Base-by-base conservation (phyloP, 352 stramenopile genomes). In the Aphanomyces astaci region DNA sequence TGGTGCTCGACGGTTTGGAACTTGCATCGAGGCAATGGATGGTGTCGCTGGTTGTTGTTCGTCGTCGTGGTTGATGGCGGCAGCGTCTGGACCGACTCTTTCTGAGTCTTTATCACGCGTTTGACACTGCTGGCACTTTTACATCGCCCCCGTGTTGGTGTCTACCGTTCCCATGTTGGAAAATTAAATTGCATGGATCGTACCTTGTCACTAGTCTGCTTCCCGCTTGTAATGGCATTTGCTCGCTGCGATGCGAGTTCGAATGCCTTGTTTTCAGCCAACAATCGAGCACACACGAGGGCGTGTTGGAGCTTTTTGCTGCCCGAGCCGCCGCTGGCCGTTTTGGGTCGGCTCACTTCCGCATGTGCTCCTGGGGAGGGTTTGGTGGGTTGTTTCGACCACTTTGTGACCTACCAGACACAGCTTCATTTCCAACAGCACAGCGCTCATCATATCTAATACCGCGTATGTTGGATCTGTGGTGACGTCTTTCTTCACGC, bases 241-340 rank as follows among this genome's bases (percentile, higher is more conserved):
- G 45, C 45, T n/a, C 51, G 51, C 51, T 59, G 22, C 7, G 19
- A 4, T 15, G 51, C 51, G 22, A 68, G 43, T 33, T 68, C 62
- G 17, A 9, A 49, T 39, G 62, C 62, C 22, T 68, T 56, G 33
- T 57, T 68, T 31, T 68, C 62, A 0, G 62, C 62, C 13, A 68
- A 22, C 17, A 68, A 28, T 22, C 62, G 43, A 11, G 62, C 62
- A 33, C 62, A 68, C 10, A 52, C 49, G 31, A 68, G 51, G 9
- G 62, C 62, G 28, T 68, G 55, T 53, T 68, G 62, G 9, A 68
- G 62, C 43, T 68, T 68, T 33, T 62, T 68, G 51, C 30, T 32
- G 25, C 51, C 51, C 7, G 51, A 33, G 28, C 62, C 62, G 27
- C 22, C 57, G 28, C 7, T 28, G 11, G 62, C 62, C n/a, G 62